phyloP scores from a whole-genome alignment of 2,329 filamentous ascomycete species.

The Diaporthe capsici region DNA sequence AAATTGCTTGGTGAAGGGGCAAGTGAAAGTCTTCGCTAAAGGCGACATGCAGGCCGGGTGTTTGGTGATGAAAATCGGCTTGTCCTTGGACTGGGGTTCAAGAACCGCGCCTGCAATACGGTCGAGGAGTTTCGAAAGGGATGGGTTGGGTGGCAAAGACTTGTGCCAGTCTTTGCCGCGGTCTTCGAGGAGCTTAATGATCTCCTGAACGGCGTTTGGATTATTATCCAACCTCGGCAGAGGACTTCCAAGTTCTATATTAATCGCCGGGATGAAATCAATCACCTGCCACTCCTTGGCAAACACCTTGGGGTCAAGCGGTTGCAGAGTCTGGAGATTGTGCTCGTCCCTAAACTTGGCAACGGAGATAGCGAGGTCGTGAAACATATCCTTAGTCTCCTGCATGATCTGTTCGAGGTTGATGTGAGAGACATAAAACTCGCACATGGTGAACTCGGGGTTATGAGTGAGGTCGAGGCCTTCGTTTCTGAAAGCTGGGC shows the following conservation, averaged over 20 bases:
- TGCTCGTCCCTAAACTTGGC: slow-evolving; percentile 19
- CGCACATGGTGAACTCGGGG: slow-evolving; percentile 96
- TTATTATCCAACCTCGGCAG: slow-evolving; percentile 73
- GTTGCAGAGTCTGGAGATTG: background rate
- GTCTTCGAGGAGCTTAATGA: slow-evolving; percentile 67
- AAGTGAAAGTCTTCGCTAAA: slow-evolving; percentile 87
- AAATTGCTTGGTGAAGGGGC: slow-evolving; percentile 76
- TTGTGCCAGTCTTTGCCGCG: slow-evolving; percentile 75
- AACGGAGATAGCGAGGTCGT: slow-evolving; percentile 62
- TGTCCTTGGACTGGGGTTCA: slow-evolving; percentile 77
- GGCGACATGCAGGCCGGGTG: slow-evolving; percentile 94
- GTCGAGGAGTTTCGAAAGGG: slow-evolving; percentile 80
- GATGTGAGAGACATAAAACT: slow-evolving; percentile 93
- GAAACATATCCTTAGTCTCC: slow-evolving; percentile 81
- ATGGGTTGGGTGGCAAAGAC: slow-evolving; percentile 76
- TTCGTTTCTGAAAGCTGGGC: slow-evolving; percentile 93
- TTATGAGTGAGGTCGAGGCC: slow-evolving; percentile 93
- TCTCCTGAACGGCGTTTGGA: slow-evolving; percentile 68
- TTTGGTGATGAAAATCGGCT: slow-evolving; percentile 88
- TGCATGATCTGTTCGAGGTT: slow-evolving; percentile 81
- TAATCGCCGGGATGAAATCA: slow-evolving; percentile 86
- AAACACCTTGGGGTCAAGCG: slow-evolving; percentile 24
- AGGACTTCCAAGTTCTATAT: slow-evolving; percentile 73
- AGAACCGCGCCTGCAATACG: slow-evolving; percentile 82
- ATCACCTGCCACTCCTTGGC: slow-evolving; percentile 61